Evolutionary conservation across 169 alveolate species (phyloP).

Genomic region (Miamiensis avidus): DNA sequence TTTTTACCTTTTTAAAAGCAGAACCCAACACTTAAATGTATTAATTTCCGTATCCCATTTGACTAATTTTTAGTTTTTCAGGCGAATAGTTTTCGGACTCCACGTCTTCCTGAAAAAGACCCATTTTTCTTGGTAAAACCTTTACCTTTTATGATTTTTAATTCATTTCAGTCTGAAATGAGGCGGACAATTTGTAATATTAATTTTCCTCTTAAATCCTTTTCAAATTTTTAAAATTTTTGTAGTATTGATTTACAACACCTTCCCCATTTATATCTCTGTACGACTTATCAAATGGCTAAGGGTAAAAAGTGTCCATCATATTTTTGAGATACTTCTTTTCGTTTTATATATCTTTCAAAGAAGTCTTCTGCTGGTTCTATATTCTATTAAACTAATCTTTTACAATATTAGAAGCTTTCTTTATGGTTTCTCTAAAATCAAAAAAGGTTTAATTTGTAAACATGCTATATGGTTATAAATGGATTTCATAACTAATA

Average conservation of each 20-base stretch:
- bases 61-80: not conserved
- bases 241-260: not conserved
- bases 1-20: not conserved
- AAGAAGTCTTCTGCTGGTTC: not conserved
- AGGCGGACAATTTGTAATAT: no score
- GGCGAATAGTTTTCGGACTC: not conserved
- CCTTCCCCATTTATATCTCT: not conserved
- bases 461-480: no score
- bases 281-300: not conserved
- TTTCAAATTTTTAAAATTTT: no score
- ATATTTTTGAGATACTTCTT: no score
- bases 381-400: not conserved
- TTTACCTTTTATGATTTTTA: no score
- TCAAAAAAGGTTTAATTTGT: no score
- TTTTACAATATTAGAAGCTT: not conserved
- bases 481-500: no score
- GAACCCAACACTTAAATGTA: not conserved
- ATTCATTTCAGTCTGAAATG: not conserved
- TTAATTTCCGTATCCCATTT: not conserved
- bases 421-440: not conserved
- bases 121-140: not conserved
- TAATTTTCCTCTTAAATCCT: not conserved
- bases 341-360: not conserved
- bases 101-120: not conserved
- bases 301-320: not conserved